A percentile compares a stretch with the other conserved stretches of the same genome.
These are phyloP conservation scores for Coprinopsis marcescibilis DNA, from an alignment of 768 basidiomycete genomes.

Conservation along the genomic window DNA sequence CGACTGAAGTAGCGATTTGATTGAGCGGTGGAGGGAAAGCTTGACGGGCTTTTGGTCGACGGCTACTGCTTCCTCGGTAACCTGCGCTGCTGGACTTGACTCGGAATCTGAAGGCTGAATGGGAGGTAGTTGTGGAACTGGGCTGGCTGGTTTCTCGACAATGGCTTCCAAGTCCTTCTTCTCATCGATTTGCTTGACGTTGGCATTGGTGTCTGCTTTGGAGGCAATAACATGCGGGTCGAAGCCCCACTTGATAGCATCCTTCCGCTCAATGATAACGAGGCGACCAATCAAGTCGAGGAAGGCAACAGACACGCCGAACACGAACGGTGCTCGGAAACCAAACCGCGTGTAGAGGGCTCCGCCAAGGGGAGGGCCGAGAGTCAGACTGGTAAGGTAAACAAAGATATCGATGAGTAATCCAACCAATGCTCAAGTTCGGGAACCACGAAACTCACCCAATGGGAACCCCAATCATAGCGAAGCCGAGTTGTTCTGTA, in stretches of 20 bases:
- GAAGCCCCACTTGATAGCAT: slow-evolving; percentile 41
- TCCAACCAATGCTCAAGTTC: no score
- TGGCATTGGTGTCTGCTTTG: background rate
- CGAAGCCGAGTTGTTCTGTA: slow-evolving; percentile 52
- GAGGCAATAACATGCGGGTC: slow-evolving; percentile 27
- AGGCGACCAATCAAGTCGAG: slow-evolving; percentile 50
- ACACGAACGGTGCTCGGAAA: slow-evolving; percentile 56
- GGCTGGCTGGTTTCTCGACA: no score
- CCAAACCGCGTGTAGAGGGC: slow-evolving; percentile 48
- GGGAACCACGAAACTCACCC: slow-evolving; percentile 30
- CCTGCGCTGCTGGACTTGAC: no score
- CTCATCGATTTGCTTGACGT: background rate
- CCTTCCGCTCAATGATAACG: slow-evolving; percentile 52
- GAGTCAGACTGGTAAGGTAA: slow-evolving; percentile 46
- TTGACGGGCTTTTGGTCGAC: no score
- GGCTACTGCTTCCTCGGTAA: no score
- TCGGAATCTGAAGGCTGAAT: no score
- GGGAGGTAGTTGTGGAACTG: no score
- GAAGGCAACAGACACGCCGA: slow-evolving; percentile 38
- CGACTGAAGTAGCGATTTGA: slow-evolving; percentile 16
- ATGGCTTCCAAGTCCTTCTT: background rate
- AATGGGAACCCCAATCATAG: slow-evolving; percentile 51
- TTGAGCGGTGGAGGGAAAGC: background rate
- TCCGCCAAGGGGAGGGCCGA: slow-evolving; percentile 57
- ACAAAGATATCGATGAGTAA: no score